Base-by-base conservation (phyloP, 1,284 basidiomycete genomes). In the Vanrija humicola region DNA sequence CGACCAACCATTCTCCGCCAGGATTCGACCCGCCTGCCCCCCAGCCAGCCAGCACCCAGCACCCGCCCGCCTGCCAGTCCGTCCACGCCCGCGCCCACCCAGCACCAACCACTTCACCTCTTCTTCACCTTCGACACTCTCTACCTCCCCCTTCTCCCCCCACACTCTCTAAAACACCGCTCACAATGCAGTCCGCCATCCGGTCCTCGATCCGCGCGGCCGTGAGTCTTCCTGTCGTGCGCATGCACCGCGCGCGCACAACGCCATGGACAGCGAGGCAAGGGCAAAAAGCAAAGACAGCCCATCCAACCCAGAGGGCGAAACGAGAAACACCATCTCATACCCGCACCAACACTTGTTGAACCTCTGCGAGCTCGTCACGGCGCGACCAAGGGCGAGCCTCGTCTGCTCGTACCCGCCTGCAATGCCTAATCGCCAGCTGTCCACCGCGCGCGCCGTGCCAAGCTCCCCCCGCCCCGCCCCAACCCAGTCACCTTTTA, bases 151-250 rank as follows among this genome's bases (percentile, higher is more conserved):
- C 78, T 79, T 46, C 56, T 60, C 65, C 59, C 52, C 58, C 75
- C 70, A 48, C 75, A 52, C 61, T 53, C 48, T 45, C 29, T 34
- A 56, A 53, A 51, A 58, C 59, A 57, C 58, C 59, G 59, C 57
- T 58, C 79, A 74, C 61, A 54, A 93, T 94, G 90, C 89, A 92
- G 80, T 85, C 88, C 81, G 88, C 88, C 77, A 81, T 93, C 80
- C 84, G 86, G 81, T 89, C 88, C 81, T 84, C 87, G 77, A 61
- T 74, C 59, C 64, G 70, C 63, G 61, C 67, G 48, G 73, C 72
- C 56, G 69, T 70, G 52, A 71, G 68, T 62, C 39, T 26, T 25
- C 39, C 25, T 28, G 14, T 23, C 23, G 18, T 12, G 18, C 42
- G 9, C 12, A 39, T 18, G 38, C 12, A 15, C 15, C 9, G 3